Evolutionary conservation across 208 protist genomes (phyloP), one percentile per base, ranked within the genome.

Genomic region (Acanthamoeba healyi): DNA sequence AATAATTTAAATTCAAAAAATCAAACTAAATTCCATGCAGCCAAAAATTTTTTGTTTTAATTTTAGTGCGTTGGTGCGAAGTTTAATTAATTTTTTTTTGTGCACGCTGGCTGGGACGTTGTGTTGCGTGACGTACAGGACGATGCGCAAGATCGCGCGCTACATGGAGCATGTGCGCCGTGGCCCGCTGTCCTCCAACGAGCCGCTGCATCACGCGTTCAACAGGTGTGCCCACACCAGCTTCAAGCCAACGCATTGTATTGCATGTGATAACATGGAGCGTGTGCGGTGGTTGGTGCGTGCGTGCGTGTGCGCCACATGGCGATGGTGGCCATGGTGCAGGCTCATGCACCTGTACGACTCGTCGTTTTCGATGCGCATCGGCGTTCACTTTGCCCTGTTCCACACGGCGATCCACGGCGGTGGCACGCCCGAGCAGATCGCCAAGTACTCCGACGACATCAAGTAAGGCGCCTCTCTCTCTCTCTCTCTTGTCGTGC

Each of bases 261-360:
- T 74, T 10, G 6, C 24, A 5, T 74, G 3, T 42, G 34, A 36
- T n/a, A 15, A 72, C 24, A 36, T 10, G 4, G n/a, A 4, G 63
- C 24, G 63, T 10, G 32, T 38, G 63, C n/a, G 32, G 32, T 9
- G 32, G 4, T 38, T 38, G 15, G 74, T 51, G 74, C 36, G 32
- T 51, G 6, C 24, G 74, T 22, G 26, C 32, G 49, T 22, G 44
- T 44, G 15, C 34, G 3, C 12, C 14, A 38, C 29, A 72, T 46
- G 7, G 61, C 29, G n/a, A n/a, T n/a, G n/a, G n/a, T n/a, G n/a
- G n/a, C n/a, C n/a, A n/a, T n/a, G n/a, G n/a, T n/a, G n/a, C 49
- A 88, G 81, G 81, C 46, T 88, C 9, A 88, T 88, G 81, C 81
- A 88, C 49, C 2, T 63, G 19, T 92, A 92, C 74, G 87, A 92